phyloP scores from a whole-genome alignment of 345 rosid species.

The Citrus maxima region DNA sequence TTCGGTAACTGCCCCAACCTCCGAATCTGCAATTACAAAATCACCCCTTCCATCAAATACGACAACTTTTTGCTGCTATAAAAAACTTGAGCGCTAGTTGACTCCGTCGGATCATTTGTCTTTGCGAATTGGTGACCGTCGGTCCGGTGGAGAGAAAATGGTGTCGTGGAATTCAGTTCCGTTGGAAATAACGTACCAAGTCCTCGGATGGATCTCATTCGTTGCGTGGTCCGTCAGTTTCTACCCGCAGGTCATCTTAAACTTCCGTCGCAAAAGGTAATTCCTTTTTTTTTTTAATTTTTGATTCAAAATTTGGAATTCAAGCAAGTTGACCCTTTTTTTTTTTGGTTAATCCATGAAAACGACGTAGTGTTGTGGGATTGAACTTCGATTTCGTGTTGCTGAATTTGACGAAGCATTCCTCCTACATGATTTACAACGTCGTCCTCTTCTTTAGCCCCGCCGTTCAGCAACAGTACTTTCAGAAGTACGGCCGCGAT shows the following conservation, averaged over 20 bases:
- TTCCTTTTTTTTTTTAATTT: neutral
- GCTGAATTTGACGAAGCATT: slow-evolving; percentile 91
- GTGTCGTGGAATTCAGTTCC: slow-evolving; percentile 84
- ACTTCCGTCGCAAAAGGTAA: slow-evolving; percentile 69
- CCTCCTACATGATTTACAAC: slow-evolving; percentile 89
- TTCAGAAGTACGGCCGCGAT: slow-evolving; percentile 57
- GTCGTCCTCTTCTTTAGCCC: slow-evolving; percentile 82
- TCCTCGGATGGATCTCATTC: slow-evolving; percentile 81
- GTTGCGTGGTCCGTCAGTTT: slow-evolving; percentile 77
- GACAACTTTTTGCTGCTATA: too few species aligned
- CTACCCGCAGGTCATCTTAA: slow-evolving; percentile 84
- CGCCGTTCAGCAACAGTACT: slow-evolving; percentile 72
- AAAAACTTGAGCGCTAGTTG: neutral
- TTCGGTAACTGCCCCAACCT: too few species aligned
- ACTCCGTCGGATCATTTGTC: too few species aligned
- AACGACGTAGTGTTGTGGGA: slow-evolving; percentile 67
- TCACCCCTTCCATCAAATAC: too few species aligned
- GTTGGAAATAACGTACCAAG: slow-evolving; percentile 57
- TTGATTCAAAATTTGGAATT: neutral
- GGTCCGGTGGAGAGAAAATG: slow-evolving; percentile 28
- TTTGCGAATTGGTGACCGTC: neutral
- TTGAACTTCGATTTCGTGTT: slow-evolving; percentile 86
- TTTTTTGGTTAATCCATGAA: neutral
- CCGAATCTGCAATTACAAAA: too few species aligned
- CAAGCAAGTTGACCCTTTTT: neutral